These are phyloP conservation scores for Agastache rugosa DNA, from an alignment of 257 asterid genomes.

Conservation along the genomic window DNA sequence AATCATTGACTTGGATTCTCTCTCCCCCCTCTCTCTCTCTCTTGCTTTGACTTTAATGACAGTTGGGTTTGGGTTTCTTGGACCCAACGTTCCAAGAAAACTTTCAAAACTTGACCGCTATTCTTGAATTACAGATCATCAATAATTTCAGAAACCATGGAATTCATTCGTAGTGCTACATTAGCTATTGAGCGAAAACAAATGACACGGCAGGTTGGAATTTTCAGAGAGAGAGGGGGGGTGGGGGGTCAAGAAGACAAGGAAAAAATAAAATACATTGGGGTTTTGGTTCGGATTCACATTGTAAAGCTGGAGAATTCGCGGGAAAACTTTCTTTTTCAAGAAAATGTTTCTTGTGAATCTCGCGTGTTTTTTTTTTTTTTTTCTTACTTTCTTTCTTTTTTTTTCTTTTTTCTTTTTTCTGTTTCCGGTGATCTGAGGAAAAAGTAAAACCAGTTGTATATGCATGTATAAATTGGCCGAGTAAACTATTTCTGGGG, in stretches of 20 bases:
- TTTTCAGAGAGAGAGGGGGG: neutral
- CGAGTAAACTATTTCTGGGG: constrained; percentile 11
- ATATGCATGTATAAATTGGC: constrained; percentile 19
- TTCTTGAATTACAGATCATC: constrained; percentile 17
- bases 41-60: constrained; percentile 33
- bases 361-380: neutral
- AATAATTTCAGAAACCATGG: constrained; percentile 19
- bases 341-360: constrained; percentile 25
- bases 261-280: neutral
- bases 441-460: neutral
- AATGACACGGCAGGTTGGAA: constrained; percentile 13
- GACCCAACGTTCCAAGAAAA: constrained; percentile 38
- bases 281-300: constrained; percentile 35
- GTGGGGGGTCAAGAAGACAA: neutral
- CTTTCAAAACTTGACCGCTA: constrained; percentile 38
- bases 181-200: constrained; percentile 7
- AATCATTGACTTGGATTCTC: constrained; percentile 52
- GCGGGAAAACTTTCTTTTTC: constrained; percentile 44
- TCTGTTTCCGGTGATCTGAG: neutral
- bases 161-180: neutral
- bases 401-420: neutral
- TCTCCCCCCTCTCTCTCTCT: constrained; percentile 42
- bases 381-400: too few species aligned
- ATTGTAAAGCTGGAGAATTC: constrained; percentile 31
- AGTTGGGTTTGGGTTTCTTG: constrained; percentile 33